Evolutionary conservation across 352 stramenopile species (phyloP), one percentile per base, ranked within the genome.

Genomic region (Phytopythium mirpurense): DNA sequence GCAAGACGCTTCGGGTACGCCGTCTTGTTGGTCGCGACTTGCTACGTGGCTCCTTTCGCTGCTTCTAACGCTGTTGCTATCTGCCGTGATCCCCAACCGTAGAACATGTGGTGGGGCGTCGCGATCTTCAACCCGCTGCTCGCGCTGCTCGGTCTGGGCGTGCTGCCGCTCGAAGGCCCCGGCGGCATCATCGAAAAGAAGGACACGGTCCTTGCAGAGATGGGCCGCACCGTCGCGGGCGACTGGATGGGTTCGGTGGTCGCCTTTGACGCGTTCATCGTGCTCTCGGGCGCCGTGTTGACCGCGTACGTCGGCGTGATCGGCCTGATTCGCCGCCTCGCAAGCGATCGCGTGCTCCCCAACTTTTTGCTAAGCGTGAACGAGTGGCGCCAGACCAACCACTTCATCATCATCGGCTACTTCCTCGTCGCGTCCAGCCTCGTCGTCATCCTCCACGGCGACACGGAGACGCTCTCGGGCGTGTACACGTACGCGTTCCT

Each of bases 401-500:
- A 97, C 70, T 96, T 85, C 66, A 97, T 96, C 51, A 95, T 96
- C 57, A 72, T 97, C 36, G 75, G 83, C 19, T 97, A 96, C 70
- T 96, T 97, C 51, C 45, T 93, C 26, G 75, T 97, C 32, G 73
- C 79, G 14, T 90, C 90, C 18, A 96, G 84, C 41, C 73, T 97
- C 53, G 87, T 96, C 57, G 44, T 96, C 29, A 86, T 97, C 44
- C 74, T 97, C 44, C 72, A 96, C 46, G 89, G 90, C 34, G 84
- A 98, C 64, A 93, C 96, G 8, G 90, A 80, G 60, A 96, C 88
- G 27, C 77, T 98, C 14, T 93, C 83, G 48, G 91, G 92, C 24
- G 93, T 98, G 24, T 98, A 98, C 76, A 97, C 87, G 44, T 97
- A 96, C 67, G 87, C 92, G n/a, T 98, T 98, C 72, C 65, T 98